Conservation (phyloP, 2,329 filamentous ascomycete species). For the Cladosporium sp. region DNA sequence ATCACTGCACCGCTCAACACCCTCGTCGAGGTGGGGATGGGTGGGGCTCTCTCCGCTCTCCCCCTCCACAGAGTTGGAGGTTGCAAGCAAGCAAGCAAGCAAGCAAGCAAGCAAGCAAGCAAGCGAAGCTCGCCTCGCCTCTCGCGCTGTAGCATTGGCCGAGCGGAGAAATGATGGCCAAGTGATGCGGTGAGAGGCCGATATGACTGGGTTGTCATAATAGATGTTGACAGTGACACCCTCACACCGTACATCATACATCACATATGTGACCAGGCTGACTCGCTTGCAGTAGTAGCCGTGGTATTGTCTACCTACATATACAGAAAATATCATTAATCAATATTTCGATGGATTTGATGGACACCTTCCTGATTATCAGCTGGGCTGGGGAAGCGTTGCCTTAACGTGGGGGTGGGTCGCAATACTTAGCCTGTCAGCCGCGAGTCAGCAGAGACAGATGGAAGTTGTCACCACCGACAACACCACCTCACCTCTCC, state of each 20-base stretch:
- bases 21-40: not conserved
- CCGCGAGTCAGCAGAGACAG: not conserved
- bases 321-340: not conserved
- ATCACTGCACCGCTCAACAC: constrained; percentile 19
- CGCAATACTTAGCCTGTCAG: not conserved
- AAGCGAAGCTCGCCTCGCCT: not conserved
- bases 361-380: not conserved
- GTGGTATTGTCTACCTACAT: not conserved
- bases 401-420: not conserved
- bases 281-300: not conserved
- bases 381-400: not conserved
- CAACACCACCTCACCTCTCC: not conserved
- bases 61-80: not conserved
- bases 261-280: not conserved
- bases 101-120: not conserved
- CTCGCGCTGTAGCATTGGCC: not conserved
- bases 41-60: not conserved
- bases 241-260: not conserved
- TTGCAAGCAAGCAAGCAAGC: not conserved
- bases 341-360: constrained; percentile 10
- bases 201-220: not conserved
- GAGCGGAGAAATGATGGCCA: constrained; percentile 5
- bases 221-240: too few relatives aligned
- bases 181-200: not conserved
- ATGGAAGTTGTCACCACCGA: not conserved